A percentile compares a stretch with the other conserved stretches of the same genome.
Evolutionary conservation across 768 basidiomycete genomes (phyloP).

Genomic region (Amanita rimosa): DNA sequence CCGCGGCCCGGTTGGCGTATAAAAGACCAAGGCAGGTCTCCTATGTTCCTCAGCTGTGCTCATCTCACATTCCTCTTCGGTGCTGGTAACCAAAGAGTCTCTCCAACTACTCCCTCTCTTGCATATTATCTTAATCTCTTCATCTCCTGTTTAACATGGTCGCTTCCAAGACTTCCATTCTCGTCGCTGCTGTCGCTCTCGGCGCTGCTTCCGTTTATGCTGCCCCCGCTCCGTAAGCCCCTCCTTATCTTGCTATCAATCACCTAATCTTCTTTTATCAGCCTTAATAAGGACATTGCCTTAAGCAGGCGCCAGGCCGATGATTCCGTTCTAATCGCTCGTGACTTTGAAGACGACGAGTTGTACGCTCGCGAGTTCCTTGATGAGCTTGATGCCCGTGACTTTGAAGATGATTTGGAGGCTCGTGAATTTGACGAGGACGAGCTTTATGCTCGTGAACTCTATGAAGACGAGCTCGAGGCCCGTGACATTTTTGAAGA

Average conservation of each 20-base stretch:
- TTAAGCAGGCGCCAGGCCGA: too few relatives aligned
- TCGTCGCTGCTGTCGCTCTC: constrained; percentile 1
- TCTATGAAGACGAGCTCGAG: not conserved
- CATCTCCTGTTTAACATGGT: constrained; percentile 1
- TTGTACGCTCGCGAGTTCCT: not conserved
- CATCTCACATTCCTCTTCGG: constrained; percentile 1
- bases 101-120: not conserved
- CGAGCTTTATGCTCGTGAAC: not conserved
- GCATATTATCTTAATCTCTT: too few relatives aligned
- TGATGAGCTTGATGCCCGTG: not conserved
- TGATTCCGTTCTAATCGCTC: too few relatives aligned
- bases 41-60: constrained; percentile 1
- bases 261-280: too few relatives aligned
- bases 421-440: not conserved
- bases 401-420: not conserved
- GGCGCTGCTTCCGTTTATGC: constrained; percentile 1
- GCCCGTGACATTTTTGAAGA: not conserved
- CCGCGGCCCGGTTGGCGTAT: too few relatives aligned
- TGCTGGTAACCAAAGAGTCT: constrained; percentile 5
- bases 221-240: not conserved
- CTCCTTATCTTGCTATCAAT: too few relatives aligned
- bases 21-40: too few relatives aligned
- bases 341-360: too few relatives aligned
- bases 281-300: too few relatives aligned
- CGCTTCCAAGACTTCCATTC: constrained; percentile 2